These are phyloP conservation scores for Ascochyta pisi DNA, from an alignment of 2,329 filamentous ascomycete genomes.

Conservation along the genomic window DNA sequence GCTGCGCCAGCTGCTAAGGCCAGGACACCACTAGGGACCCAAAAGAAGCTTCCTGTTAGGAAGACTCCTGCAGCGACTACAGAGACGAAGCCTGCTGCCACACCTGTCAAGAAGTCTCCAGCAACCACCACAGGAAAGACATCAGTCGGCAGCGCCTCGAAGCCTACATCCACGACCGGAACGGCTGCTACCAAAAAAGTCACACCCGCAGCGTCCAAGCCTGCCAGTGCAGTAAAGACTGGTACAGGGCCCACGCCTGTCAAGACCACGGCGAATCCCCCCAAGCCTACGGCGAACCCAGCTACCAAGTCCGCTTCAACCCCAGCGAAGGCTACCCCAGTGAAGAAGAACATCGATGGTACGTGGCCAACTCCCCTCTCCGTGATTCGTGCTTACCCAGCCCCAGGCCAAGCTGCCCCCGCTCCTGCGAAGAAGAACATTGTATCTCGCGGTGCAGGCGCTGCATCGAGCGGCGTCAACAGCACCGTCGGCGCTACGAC, in stretches of 20 bases:
- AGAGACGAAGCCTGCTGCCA: slow-evolving; percentile 32
- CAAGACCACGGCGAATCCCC: slow-evolving; percentile 16
- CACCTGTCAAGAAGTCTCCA: slow-evolving; percentile 29
- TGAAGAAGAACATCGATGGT: slow-evolving; percentile 32
- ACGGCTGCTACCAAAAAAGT: slow-evolving; percentile 13
- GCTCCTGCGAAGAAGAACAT: slow-evolving; percentile 39
- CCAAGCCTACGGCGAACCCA: slow-evolving; percentile 4
- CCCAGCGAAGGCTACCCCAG: slow-evolving; percentile 26
- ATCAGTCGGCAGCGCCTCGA: slow-evolving; percentile 22
- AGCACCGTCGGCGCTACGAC: slow-evolving; percentile 47
- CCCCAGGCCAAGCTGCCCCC: slow-evolving; percentile 29
- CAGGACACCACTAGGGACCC: slow-evolving; percentile 30
- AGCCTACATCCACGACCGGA: slow-evolving; percentile 18
- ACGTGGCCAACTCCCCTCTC: slow-evolving; percentile 38
- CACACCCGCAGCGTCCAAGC: slow-evolving; percentile 20
- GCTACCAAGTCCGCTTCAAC: slow-evolving; percentile 16
- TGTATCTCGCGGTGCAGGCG: slow-evolving; percentile 43
- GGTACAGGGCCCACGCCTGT: slow-evolving; percentile 18
- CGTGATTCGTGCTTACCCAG: slow-evolving; percentile 35
- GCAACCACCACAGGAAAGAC: slow-evolving; percentile 24
- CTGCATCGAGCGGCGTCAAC: slow-evolving; percentile 46
- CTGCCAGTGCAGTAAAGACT: slow-evolving; percentile 15
- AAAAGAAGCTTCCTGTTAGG: slow-evolving; percentile 27
- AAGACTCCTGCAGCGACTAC: slow-evolving; percentile 13
- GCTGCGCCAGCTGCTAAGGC: slow-evolving; percentile 24